Base-by-base conservation (phyloP, 331 rosid genomes). In the Acacia concinna region DNA sequence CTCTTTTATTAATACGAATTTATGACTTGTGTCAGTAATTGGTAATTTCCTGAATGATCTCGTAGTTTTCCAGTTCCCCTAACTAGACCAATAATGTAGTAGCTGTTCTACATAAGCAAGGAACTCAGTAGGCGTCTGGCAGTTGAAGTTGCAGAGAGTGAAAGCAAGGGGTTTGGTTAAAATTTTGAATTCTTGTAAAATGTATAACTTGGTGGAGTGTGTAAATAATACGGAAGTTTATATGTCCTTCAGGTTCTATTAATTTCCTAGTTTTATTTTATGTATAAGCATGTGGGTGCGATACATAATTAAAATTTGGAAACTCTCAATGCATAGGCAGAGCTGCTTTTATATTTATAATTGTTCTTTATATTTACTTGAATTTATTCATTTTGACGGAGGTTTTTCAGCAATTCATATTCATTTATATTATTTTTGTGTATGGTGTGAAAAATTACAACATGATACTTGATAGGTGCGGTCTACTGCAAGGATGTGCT, bases 401-500 rank as follows among this genome's bases (percentile, higher is more conserved):
- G 51, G 64, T 56, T 75, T 79, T 59, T 77, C 63, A 27, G 76
- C 54, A 5, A 41, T 68, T 31, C 51, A 30, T 63, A 35, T 65
- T 74, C 11, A 44, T 72, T 75, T 72, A 67, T 81, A 3, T 30
- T 51, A 43, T 43, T 41, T 69, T 25, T 21, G 7, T 69, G 4
- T 41, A 40, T 25, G 34, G 23, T 41, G 62, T 68, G 73, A 41
- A 40, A 41, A 41, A 40, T 68, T 68, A 69, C 34, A 68, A 31
- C 73, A 30, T 87, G 62, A 71, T 84, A 81, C 85, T 82, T 86
- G 75, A 78, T 83, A 96, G 99, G 99, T 96, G 75, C 99, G 98
- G 75, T 86, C 97, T 4, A 89, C 95, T 63, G 99, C 99, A 56
- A 91, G 99, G 88, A 88, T 93, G 96, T 90, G 98, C 79, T 96